Base-by-base conservation (phyloP, 108 stramenopile species). In the Mediolabrus comicus region DNA sequence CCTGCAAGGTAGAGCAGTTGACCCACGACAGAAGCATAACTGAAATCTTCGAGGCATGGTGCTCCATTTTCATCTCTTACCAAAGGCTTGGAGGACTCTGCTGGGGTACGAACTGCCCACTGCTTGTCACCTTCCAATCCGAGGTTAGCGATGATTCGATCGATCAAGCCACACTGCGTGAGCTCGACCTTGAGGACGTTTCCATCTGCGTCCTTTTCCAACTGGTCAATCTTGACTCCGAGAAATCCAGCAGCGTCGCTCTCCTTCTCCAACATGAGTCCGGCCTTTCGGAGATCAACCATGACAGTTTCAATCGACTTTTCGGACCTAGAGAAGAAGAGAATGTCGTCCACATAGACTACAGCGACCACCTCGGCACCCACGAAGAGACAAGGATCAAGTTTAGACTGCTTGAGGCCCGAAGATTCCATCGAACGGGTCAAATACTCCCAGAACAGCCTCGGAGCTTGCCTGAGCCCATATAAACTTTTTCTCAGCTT, bases 371-470 rank as follows among this genome's bases (percentile, higher is more conserved):
- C 25, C 3, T 62, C 49, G 1, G 41, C 11, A 0, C 53, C 56
- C 33, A 75, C 36, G 53, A 85, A 83, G 13, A 88, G 58, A 49
- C 87, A 88, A 8, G 75, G 82, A 53, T 84, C 86, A 32, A 63
- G 19, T 3, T 66, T 12, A 9, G 67, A 54, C 38, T 69, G 62
- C 54, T 58, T 22, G 53, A 76, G 24, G 43, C 34, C 49, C 55
- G 56, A 35, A 2, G 61, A 34, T 12, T 22, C 30, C 3, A 85
- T 58, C 10, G 59, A 34, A 0, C 62, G 34, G 12, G 27, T 29
- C 7, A 83, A 60, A 56, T 57, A 58, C 9, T 65, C 17, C 17
- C 59, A 81, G 80, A 83, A 88, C n/a, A 72, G 38, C 9, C 65
- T 51, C 19, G 81, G 76, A 11, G 67, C 55, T 36, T 69, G 68